A percentile compares a stretch with the other conserved stretches of the same genome.
phyloP scores from a whole-genome alignment of 2,329 filamentous ascomycete species.

The Verticillium dahliae region DNA sequence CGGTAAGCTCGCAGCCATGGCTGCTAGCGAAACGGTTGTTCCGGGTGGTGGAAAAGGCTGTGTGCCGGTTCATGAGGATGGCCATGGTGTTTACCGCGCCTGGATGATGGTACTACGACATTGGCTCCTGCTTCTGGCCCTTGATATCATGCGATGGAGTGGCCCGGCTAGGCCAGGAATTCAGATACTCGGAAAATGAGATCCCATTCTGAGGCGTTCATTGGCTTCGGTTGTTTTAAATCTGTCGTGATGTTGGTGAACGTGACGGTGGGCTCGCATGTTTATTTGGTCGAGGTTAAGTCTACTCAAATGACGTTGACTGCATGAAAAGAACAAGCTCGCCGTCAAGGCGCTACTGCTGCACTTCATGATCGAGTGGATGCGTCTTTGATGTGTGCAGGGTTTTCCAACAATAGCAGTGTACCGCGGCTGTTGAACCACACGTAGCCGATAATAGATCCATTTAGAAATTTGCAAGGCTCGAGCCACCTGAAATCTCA shows the following conservation, averaged over 20 bases:
- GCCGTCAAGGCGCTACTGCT: too few relatives aligned
- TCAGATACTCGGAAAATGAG: slow-evolving; percentile 4
- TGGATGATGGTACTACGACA: slow-evolving; percentile 3
- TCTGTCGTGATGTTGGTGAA: not conserved
- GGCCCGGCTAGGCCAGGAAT: slow-evolving; percentile 5
- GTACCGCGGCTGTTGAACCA: not conserved
- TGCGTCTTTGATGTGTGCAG: not conserved
- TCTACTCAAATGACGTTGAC: too few relatives aligned
- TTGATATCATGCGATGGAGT: slow-evolving; percentile 12
- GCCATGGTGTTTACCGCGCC: not conserved
- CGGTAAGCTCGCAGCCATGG: slow-evolving; percentile 49
- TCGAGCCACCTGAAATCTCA: not conserved
- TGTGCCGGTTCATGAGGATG: not conserved
- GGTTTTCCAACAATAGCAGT: not conserved
- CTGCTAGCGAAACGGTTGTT: not conserved
- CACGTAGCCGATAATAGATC: not conserved
- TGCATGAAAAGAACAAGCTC: too few relatives aligned
- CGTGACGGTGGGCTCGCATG: not conserved
- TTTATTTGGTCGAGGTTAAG: too few relatives aligned
- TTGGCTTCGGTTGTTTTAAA: not conserved
- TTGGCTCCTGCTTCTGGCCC: slow-evolving; percentile 7
- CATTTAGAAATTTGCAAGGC: not conserved
- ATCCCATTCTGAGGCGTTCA: slow-evolving; percentile 1
- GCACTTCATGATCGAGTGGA: too few relatives aligned
- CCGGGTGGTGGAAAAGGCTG: not conserved